Base-by-base conservation (phyloP, 192 early-diverging fungal genomes). In the Entomortierella chlamydospora region DNA sequence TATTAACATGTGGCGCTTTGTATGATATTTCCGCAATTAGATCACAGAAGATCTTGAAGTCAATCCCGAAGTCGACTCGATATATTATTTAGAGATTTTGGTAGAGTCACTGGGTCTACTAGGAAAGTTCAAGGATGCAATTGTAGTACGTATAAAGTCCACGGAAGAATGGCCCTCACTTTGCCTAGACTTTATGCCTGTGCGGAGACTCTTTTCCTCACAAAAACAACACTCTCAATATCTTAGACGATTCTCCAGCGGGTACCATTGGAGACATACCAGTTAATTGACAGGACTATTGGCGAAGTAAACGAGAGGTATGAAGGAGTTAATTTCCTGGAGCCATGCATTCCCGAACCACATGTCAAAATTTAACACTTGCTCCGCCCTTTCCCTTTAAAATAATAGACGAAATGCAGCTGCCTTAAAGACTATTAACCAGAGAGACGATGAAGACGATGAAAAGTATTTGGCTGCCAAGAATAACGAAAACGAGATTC, bases 31-130 rank as follows among this genome's bases (percentile, higher is more conserved):
- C 6, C 6, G 13, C 6, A 9, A 41, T 41, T 6, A 89, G 88
- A 81, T 90, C 56, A 60, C 82, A 62, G 85, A 92, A 82, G 83
- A 87, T 56, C 37, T 84, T 9, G 91, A 92, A 13, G 84, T 85
- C 28, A 90, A 92, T 65, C 90, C 92, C 6, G 93, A 94, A 62
- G 88, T 91, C 0, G 92, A 94, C 57, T 93, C 92, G 23, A 90
- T 87, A 81, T 89, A 89, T 20, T 93, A 93, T 47, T 88, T 95
- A 31, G 93, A 93, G 76, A 93, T 92, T 66, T 78, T 94, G 10
- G 81, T 94, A 41, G 91, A 93, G 68, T 88, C 91, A 25, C 81
- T 94, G 18, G 85, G 84, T 7, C 70, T 88, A 11, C 81, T 94
- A 2, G 83, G 80, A 23, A 83, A 85, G 72, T 77, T 87, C 64